phyloP scores from a whole-genome alignment of 1,139 yeast species.

The Scheffersomyces illinoinensis region DNA sequence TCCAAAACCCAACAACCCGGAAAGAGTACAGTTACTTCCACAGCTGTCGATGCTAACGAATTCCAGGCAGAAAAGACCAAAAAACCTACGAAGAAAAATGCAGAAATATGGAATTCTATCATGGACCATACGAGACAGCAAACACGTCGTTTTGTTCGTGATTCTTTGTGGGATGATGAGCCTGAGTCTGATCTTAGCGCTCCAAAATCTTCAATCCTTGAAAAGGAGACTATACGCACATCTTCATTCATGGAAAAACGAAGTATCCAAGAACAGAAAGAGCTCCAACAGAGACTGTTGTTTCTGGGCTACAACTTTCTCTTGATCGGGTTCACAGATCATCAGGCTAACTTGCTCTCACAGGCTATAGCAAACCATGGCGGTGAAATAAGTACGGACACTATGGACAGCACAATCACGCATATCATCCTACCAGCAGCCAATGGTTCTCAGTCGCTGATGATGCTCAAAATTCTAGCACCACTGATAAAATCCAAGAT shows the following conservation, averaged over 20 bases:
- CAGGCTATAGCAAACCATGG: constrained; percentile 43
- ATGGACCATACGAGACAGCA: constrained; percentile 36
- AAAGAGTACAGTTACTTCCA: not conserved
- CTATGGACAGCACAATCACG: constrained; percentile 21
- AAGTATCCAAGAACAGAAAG: not conserved
- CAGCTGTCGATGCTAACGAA: not conserved
- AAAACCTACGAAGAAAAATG: constrained; percentile 17
- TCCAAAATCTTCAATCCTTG: not conserved
- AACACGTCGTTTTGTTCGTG: constrained; percentile 14
- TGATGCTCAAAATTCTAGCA: constrained; percentile 28
- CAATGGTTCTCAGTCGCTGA: constrained; percentile 27
- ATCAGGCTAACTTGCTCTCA: constrained; percentile 31
- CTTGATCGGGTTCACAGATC: constrained; percentile 37
- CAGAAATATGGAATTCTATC: constrained; percentile 51
- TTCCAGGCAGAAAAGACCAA: not conserved
- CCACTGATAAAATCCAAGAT: constrained; percentile 20
- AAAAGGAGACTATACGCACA: not conserved
- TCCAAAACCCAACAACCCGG: constrained; percentile 9
- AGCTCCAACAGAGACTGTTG: constrained; percentile 14
- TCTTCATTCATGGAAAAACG: not conserved
- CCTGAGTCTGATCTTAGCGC: not conserved
- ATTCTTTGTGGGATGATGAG: constrained; percentile 34
- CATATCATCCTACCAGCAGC: constrained; percentile 45
- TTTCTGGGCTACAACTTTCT: constrained; percentile 39
- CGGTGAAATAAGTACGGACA: constrained; percentile 35